Evolutionary conservation across 1,284 basidiomycete species (phyloP).

Genomic region (Sphagnurus paluster): DNA sequence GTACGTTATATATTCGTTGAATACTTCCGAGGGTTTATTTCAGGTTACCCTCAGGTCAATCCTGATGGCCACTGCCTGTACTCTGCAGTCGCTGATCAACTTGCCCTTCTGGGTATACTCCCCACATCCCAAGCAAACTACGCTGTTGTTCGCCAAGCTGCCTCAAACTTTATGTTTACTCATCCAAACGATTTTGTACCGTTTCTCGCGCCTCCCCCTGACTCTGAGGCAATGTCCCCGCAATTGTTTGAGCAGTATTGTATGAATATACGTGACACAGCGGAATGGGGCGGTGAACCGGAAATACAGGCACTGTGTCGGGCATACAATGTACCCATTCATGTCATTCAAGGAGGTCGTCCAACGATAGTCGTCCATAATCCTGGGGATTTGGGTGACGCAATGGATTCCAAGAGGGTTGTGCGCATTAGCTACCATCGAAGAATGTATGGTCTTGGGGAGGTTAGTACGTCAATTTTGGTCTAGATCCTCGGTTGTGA

Average conservation of each 20-base stretch:
- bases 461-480: slow-evolving; percentile 54
- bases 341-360: slow-evolving; percentile 85
- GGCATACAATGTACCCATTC: slow-evolving; percentile 85
- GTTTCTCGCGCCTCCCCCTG: slow-evolving; percentile 80
- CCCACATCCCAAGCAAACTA: slow-evolving; percentile 59
- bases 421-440: slow-evolving; percentile 89
- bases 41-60: slow-evolving; percentile 59
- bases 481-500: neutral
- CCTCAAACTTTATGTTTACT: slow-evolving; percentile 80
- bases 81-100: slow-evolving; percentile 90
- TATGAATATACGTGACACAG: slow-evolving; percentile 76
- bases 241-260: slow-evolving; percentile 81
- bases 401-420: slow-evolving; percentile 43
- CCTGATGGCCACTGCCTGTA: slow-evolving; percentile 97
- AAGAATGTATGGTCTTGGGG: slow-evolving; percentile 90
- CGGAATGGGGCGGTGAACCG: slow-evolving; percentile 96
- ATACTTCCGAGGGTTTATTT: neutral
- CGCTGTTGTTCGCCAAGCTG: slow-evolving; percentile 62
- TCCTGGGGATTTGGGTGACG: slow-evolving; percentile 40
- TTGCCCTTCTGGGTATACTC: slow-evolving; percentile 62
- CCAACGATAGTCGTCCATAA: slow-evolving; percentile 86
- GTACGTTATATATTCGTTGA: slow-evolving; percentile 38
- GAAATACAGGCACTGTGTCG: slow-evolving; percentile 91
- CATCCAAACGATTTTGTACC: slow-evolving; percentile 94
- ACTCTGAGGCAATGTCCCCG: slow-evolving; percentile 73